Conservation (phyloP, 805 yeast genomes). For the Zygosaccharomyces bisporus region DNA sequence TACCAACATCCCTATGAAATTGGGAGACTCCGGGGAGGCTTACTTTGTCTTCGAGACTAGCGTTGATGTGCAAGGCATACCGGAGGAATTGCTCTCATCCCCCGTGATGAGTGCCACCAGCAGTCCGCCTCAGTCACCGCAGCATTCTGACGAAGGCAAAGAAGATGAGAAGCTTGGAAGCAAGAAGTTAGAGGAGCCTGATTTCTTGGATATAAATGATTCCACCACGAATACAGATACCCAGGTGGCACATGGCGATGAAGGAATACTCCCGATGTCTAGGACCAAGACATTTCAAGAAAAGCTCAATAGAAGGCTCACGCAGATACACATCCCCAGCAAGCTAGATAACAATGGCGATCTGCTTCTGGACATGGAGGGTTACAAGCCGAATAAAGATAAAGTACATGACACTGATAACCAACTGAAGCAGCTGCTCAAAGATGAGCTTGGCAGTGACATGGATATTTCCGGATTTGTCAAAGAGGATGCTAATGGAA, state of each 20-base stretch:
- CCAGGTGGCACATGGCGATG: background rate
- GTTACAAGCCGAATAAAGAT: slow-evolving; percentile 83
- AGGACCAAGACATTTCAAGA: slow-evolving; percentile 22
- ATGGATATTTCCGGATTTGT: slow-evolving; percentile 45
- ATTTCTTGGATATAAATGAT: slow-evolving; percentile 32
- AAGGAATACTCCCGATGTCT: slow-evolving; percentile 6
- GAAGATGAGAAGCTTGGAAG: slow-evolving; percentile 34
- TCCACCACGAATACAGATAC: slow-evolving; percentile 6
- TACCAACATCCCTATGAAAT: slow-evolving; percentile 87
- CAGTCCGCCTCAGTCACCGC: slow-evolving; percentile 50
- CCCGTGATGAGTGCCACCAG: slow-evolving; percentile 70
- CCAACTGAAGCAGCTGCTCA: slow-evolving; percentile 63
- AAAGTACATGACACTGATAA: slow-evolving; percentile 75
- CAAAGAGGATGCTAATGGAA: slow-evolving; percentile 62
- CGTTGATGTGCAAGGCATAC: slow-evolving; percentile 54
- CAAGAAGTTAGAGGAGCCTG: slow-evolving; percentile 32
- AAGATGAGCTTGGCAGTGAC: slow-evolving; percentile 67
- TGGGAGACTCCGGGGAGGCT: slow-evolving; percentile 98
- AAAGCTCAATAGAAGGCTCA: slow-evolving; percentile 60
- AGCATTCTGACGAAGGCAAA: slow-evolving; percentile 16
- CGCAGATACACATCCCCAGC: slow-evolving; percentile 76
- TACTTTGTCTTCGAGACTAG: slow-evolving; percentile 91
- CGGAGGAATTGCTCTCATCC: slow-evolving; percentile 74
- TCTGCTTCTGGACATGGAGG: slow-evolving; percentile 87
- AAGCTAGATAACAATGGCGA: slow-evolving; percentile 87